phyloP scores from a whole-genome alignment of 1,284 basidiomycete genomes.

The Stygiomarasmius scandens region DNA sequence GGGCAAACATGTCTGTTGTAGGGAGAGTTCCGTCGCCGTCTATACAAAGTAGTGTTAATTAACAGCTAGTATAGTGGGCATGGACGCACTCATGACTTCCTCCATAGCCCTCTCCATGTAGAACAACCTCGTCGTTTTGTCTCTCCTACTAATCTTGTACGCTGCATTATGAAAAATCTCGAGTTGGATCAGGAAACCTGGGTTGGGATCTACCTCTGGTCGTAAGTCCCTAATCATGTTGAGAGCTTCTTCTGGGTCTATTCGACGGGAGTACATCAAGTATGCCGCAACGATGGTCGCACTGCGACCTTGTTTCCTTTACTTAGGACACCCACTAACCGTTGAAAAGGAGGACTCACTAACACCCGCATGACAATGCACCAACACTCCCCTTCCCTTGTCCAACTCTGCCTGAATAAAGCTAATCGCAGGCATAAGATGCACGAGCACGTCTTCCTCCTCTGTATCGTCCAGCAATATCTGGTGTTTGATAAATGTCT shows the following conservation, averaged over 20 bases:
- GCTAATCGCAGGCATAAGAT: conserved; percentile 75
- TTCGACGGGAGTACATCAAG: conserved; percentile 72
- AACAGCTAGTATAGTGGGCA: conserved; percentile 18
- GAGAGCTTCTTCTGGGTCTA: conserved; percentile 71
- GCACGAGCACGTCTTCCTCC: conserved; percentile 73
- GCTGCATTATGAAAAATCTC: conserved; percentile 75
- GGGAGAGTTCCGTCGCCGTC: conserved; percentile 73
- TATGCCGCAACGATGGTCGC: conserved; percentile 84
- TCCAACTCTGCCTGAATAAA: conserved; percentile 80
- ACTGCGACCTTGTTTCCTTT: conserved; percentile 61
- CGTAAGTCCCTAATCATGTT: conserved; percentile 66
- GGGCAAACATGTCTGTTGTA: conserved; percentile 74
- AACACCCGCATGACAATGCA: conserved; percentile 87
- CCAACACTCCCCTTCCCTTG: conserved; percentile 75
- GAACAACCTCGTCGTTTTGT: conserved; percentile 76
- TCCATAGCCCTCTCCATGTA: conserved; percentile 77
- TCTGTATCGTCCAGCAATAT: conserved; percentile 73
- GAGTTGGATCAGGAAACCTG: conserved; percentile 78
- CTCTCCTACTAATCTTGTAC: conserved; percentile 67
- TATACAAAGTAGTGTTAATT: conserved; percentile 29
- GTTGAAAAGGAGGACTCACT: conserved; percentile 55
- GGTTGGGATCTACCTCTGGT: conserved; percentile 74
- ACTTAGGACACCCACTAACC: background rate
- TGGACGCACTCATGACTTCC: conserved; percentile 73
- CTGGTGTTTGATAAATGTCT: conserved; percentile 75